phyloP scores from a whole-genome alignment of 129 eudicot species.

The Centaurea solstitialis region DNA sequence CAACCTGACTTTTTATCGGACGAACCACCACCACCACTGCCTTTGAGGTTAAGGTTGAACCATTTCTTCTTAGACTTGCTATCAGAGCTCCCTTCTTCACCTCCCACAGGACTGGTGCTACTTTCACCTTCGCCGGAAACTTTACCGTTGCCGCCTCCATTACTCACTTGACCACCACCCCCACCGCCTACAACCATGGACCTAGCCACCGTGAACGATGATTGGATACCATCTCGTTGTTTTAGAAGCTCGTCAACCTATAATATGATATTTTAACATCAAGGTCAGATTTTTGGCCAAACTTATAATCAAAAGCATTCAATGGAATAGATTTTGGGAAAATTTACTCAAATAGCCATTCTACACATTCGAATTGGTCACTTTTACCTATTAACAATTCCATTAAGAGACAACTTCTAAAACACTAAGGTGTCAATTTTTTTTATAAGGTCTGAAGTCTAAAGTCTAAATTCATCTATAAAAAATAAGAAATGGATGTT shows the following conservation, averaged over 20 bases:
- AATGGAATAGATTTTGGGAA: not conserved
- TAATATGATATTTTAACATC: not conserved
- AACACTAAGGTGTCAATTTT: too few relatives aligned
- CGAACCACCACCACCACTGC: constrained; percentile 25
- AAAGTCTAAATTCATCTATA: too few relatives aligned
- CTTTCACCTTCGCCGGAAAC: constrained; percentile 47
- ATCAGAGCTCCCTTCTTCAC: constrained; percentile 76
- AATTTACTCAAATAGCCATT: too few relatives aligned
- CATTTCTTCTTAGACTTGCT: constrained; percentile 71
- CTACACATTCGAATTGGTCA: too few relatives aligned
- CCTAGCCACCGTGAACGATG: constrained; percentile 68
- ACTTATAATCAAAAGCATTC: not conserved
- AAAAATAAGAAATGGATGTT: too few relatives aligned
- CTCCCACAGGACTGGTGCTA: constrained; percentile 55
- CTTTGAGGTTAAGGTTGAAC: constrained; percentile 76
- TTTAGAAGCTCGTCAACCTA: constrained; percentile 99
- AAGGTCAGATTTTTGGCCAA: not conserved
- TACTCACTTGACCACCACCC: constrained; percentile 39
- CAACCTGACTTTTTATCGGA: constrained; percentile 54
- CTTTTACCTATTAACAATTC: too few relatives aligned
- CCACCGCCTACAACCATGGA: constrained; percentile 40
- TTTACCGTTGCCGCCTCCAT: constrained; percentile 58
- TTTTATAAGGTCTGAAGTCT: too few relatives aligned
- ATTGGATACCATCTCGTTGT: constrained; percentile 82
- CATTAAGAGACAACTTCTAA: too few relatives aligned